Evolutionary conservation across 108 stramenopile genomes (phyloP).

Genomic region (Aurantiochytrium sp.): DNA sequence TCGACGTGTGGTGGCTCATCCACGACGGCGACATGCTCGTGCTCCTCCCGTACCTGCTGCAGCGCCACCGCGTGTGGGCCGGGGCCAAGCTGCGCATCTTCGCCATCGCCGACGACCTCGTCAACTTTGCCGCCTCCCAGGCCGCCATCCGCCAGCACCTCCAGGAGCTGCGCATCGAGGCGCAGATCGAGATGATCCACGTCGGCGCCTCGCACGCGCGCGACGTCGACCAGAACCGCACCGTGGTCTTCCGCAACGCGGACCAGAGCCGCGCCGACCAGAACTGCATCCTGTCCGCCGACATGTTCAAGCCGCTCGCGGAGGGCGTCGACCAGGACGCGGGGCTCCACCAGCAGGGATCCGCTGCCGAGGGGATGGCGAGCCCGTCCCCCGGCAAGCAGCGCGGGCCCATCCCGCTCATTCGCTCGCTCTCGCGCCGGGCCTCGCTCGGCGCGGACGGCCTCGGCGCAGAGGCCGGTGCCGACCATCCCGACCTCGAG

Average conservation of each 20-base stretch:
- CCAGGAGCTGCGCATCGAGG: slow-evolving; percentile 34
- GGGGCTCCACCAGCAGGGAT: too few species aligned
- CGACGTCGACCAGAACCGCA: slow-evolving; percentile 29
- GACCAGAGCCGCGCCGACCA: not conserved
- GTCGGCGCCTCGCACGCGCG: slow-evolving; percentile 15
- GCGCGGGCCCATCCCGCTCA: not conserved
- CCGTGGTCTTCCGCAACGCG: not conserved
- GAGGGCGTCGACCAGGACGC: too few species aligned
- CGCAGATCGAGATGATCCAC: slow-evolving; percentile 41
- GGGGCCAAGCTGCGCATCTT: slow-evolving; percentile 57
- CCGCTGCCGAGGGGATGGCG: not conserved
- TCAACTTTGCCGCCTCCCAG: not conserved
- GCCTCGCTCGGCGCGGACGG: not conserved
- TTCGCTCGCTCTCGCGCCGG: not conserved
- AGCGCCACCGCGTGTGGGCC: slow-evolving; percentile 56
- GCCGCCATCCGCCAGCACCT: not conserved
- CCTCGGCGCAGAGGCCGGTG: not conserved
- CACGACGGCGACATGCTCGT: slow-evolving; percentile 73
- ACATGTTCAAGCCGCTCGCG: not conserved
- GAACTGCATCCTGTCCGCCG: not conserved
- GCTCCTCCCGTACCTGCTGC: slow-evolving; percentile 66
- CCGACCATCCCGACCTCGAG: not conserved
- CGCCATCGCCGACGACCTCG: slow-evolving; percentile 39
- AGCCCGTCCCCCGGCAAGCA: not conserved
- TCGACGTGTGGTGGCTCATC: slow-evolving; percentile 77